phyloP scores from a whole-genome alignment of 148 eudicot genomes.

The Tetragonia tetragonoides region DNA sequence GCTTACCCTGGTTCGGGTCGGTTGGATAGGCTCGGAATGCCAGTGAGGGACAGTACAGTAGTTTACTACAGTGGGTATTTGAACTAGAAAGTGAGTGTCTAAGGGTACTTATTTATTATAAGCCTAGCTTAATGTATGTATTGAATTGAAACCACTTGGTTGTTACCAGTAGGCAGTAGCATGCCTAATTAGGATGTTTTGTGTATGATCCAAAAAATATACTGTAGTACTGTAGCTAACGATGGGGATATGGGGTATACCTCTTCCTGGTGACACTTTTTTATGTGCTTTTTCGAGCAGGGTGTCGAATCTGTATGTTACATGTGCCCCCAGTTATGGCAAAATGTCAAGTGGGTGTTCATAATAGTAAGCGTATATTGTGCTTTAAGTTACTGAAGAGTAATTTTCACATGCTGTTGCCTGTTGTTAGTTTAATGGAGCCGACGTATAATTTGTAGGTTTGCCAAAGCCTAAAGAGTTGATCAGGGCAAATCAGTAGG shows the following conservation, averaged over 20 bases:
- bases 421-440: no score
- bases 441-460: no score
- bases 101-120: neutral
- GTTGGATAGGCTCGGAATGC: constrained; percentile 72
- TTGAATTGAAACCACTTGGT: constrained; percentile 3
- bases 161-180: neutral
- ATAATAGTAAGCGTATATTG: neutral
- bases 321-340: neutral
- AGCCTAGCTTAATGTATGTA: constrained; percentile 24
- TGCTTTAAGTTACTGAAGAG: neutral
- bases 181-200: neutral
- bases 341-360: neutral
- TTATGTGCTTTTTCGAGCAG: constrained; percentile 6
- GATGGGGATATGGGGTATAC: neutral
- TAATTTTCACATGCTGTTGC: neutral
- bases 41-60: constrained; percentile 41
- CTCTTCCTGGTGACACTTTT: neutral
- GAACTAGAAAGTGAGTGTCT: constrained; percentile 22
- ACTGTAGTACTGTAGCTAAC: constrained; percentile 7
- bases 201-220: neutral
- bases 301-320: neutral
- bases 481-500: neutral
- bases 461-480: no score
- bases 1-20: constrained; percentile 79
- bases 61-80: constrained; percentile 53